Evolutionary conservation across 352 stramenopile species (phyloP), one percentile per base, ranked within the genome.

Genomic region (Phytopythium montanum): DNA sequence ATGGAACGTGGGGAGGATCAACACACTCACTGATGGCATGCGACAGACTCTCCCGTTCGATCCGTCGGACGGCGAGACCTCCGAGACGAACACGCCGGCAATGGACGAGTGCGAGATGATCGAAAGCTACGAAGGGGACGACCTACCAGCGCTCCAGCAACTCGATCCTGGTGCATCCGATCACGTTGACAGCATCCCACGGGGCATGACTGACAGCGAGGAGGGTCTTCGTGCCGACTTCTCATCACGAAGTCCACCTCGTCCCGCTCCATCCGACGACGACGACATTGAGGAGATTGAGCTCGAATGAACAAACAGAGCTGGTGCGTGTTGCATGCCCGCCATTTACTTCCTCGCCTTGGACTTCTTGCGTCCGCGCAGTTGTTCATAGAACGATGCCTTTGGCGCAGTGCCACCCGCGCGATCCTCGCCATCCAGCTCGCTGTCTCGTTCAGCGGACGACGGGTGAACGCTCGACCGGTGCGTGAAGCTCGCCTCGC

Each of bases 321-420:
- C 13, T 36, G 31, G 46, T 53, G 33, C 19, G 25, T 38, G 38
- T 28, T 21, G 19, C 1, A 14, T 49, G 13, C 13, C 12, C 28
- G 18, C 64, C 73, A 85, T 54, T 76, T 75, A 85, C 56, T 76
- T 72, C 63, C 70, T 74, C 9, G 58, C 56, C 55, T 85, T 88
- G 5, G 66, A 39, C 57, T 86, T 88, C 14, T 76, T 72, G 52
- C 78, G 73, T 2, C 81, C 80, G 19, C 85, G 74, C 14, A 94
- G 66, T 45, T 90, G 86, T 45, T 94, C 85, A 60, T 94, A 94
- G 19, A 94, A 84, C 6, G 85, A 91, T 9, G 82, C 81, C 23
- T 75, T 73, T 39, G 51, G 61, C n/a, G 69, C 61, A 3, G 57
- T 39, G 9, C 68, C 60, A 52, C 56, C 45, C 18, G 49, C 50